Conservation (phyloP, 768 basidiomycete species). For the Sporobolomyces roseus region DNA sequence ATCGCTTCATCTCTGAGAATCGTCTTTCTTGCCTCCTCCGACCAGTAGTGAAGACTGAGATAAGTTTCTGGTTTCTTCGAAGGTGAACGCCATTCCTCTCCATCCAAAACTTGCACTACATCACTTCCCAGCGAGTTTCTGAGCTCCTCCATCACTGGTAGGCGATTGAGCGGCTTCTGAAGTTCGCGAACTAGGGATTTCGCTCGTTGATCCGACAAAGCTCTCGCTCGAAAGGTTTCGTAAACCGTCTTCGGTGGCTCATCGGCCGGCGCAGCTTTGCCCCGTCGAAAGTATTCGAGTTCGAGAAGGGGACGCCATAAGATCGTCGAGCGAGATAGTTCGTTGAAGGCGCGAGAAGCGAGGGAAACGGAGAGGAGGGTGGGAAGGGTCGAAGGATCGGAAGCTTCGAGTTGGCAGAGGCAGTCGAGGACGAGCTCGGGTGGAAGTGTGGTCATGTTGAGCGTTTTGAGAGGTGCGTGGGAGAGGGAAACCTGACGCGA, state of each 20-base stretch:
- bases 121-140: constrained; percentile 12
- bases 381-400: not conserved
- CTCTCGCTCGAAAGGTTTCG: not conserved
- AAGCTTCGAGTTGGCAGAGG: not conserved
- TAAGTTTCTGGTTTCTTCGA: not conserved
- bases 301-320: constrained; percentile 15
- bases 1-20: constrained; percentile 27
- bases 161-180: constrained; percentile 1
- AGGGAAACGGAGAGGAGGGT: constrained; percentile 19
- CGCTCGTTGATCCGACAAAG: not conserved
- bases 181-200: not conserved
- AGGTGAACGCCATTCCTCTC: not conserved
- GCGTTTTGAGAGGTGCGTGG: too few species aligned
- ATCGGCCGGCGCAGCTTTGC: not conserved
- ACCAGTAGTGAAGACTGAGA: constrained; percentile 21
- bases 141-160: not conserved
- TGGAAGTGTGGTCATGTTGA: not conserved
- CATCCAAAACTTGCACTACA: not conserved
- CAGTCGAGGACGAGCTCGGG: constrained; percentile 20
- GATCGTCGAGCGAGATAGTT: not conserved
- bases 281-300: not conserved
- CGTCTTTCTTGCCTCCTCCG: not conserved
- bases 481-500: too few species aligned
- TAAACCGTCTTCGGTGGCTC: not conserved
- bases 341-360: not conserved